Evolutionary conservation across 2,329 filamentous ascomycete genomes (phyloP), one percentile per base, ranked within the genome.

Genomic region (Knufia fluminis): DNA sequence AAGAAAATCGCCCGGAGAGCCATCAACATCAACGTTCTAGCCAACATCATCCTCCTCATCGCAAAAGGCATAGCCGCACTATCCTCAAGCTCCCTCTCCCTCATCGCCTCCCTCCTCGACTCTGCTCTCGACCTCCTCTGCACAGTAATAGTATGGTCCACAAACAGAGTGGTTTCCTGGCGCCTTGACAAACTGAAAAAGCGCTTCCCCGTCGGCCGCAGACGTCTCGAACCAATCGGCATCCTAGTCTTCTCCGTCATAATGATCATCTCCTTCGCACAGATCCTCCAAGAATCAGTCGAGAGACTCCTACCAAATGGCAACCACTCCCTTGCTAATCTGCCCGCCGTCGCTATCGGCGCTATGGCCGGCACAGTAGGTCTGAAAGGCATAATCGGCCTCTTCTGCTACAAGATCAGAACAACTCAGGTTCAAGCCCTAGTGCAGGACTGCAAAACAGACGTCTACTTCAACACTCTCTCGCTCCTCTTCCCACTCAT

Each of bases 391-490:
- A 70, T 75, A 7, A 80, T 81, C 47, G 78, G 79, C 68, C 62
- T 82, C 14, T 77, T 75, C 38, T 82, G 79, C 58, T 68, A 73
- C 2, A 67, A 70, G 2, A 74, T 83, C 55, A 80, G 81, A 56
- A 82, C 79, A 2, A 80, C 78, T 0, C 78, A 81, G 58, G 79
- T 83, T 0, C 78, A 81, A 54, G 79, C 79, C 0, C 65, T 85
- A 3, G 78, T 74, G 0, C 78, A 81, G 59, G 78, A 82, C 58
- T 81, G 78, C 62, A 79, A 80, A 61, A 79, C 76, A 0, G 79
- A 82, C 53, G 78, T 82, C 16, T 70, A 79, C 55, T 83, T 83
- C 67, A 82, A 82, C 60, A 77, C 78, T 0, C 70, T 81, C 4
- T 80, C 77, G 12, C 72, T 83, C 1, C 68, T 80, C 7, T 83